Conservation (phyloP, 1,139 yeast genomes). For the Hansenula lynferdii region DNA sequence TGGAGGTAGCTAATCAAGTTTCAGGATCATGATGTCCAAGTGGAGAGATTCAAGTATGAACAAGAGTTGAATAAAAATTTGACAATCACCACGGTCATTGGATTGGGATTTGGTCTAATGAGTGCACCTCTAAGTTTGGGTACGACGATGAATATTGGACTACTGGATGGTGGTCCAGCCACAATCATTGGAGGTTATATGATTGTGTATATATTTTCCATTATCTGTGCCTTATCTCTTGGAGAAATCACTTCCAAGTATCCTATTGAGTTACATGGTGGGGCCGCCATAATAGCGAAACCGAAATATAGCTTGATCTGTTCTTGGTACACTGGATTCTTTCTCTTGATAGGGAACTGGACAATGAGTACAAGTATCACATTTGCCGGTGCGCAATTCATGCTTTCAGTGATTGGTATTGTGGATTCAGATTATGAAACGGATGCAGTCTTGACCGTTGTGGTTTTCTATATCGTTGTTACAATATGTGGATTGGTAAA, state of each 20-base stretch:
- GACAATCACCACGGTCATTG: constrained; percentile 63
- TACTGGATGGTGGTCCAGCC: constrained; percentile 69
- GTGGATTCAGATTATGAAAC: constrained; percentile 53
- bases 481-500: constrained; percentile 58
- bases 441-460: constrained; percentile 49
- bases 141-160: constrained; percentile 62
- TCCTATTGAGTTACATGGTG: constrained; percentile 74
- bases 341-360: constrained; percentile 69
- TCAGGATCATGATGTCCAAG: constrained; percentile 47
- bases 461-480: constrained; percentile 52
- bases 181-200: constrained; percentile 71
- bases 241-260: constrained; percentile 72
- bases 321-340: constrained; percentile 79
- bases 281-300: constrained; percentile 64
- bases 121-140: constrained; percentile 76
- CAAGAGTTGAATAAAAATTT: constrained; percentile 63
- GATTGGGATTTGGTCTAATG: constrained; percentile 72
- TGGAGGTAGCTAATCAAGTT: constrained; percentile 13
- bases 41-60: constrained; percentile 67
- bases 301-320: constrained; percentile 47
- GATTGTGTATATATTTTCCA: constrained; percentile 54
- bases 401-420: constrained; percentile 60
- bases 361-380: constrained; percentile 68
- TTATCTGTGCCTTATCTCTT: constrained; percentile 59
- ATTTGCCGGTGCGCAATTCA: constrained; percentile 71